Conservation (phyloP, 768 basidiomycete genomes). For the Trichaptum fuscoviolaceum region DNA sequence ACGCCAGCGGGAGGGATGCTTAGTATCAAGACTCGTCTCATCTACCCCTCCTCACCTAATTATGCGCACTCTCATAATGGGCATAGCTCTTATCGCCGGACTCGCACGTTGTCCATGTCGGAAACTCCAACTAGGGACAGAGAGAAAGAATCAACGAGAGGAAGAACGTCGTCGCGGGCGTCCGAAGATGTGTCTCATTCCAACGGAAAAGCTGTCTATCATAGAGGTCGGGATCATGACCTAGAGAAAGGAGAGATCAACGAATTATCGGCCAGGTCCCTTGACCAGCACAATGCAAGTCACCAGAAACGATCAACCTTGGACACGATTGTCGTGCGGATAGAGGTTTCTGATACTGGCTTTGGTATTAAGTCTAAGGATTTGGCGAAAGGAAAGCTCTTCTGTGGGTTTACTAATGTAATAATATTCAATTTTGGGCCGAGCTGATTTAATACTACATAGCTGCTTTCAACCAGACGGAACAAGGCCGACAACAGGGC, state of each 20-base stretch:
- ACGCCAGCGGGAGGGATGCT: slow-evolving; percentile 66
- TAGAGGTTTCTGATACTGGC: slow-evolving; percentile 78
- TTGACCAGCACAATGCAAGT: slow-evolving; percentile 47
- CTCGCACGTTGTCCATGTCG: not conserved
- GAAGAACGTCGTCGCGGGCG: slow-evolving; percentile 5
- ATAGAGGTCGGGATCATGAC: slow-evolving; percentile 20
- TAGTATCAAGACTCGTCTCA: slow-evolving; percentile 58
- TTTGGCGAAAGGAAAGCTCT: slow-evolving; percentile 64
- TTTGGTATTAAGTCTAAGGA: slow-evolving; percentile 60
- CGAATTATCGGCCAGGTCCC: slow-evolving; percentile 24
- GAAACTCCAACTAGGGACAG: not conserved
- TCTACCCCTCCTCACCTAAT: slow-evolving; percentile 25
- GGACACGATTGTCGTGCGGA: slow-evolving; percentile 74
- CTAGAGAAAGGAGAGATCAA: slow-evolving; percentile 7
- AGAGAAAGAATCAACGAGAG: not conserved
- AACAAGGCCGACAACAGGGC: slow-evolving; percentile 66
- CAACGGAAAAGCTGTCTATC: not conserved
- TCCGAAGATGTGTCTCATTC: not conserved
- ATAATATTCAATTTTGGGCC: not conserved
- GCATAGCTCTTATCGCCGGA: not conserved
- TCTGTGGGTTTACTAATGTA: slow-evolving; percentile 41
- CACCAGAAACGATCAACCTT: slow-evolving; percentile 33
- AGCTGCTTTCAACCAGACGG: slow-evolving; percentile 78
- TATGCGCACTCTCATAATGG: not conserved
- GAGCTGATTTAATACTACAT: slow-evolving; percentile 10